Base-by-base conservation (phyloP, 345 rosid species). In the Eucalyptus cladocalyx region DNA sequence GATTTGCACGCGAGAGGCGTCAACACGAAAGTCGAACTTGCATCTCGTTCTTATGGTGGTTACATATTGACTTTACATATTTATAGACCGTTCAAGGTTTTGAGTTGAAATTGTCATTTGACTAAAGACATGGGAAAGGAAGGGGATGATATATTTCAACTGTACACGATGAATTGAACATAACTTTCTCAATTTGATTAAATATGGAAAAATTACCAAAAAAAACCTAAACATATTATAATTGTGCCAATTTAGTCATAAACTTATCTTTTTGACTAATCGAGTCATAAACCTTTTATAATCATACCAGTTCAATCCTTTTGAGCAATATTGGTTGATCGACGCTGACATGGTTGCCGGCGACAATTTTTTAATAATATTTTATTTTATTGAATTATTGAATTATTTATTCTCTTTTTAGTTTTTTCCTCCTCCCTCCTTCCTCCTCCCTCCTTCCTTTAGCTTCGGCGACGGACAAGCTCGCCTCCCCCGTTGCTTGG, bases 321-420 rank as follows among this genome's bases (percentile, higher is more conserved):
- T 3, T 1, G 2, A 0, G 11, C 11, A 21, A 53, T 53, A 53
- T 53, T 19, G 58, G 23, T 0, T 0, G 1, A 4, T 4, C 56
- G 1, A 8, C 5, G 0, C 2, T 19, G 1, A 19, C 2, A 1
- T 7, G 24, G 58, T 4, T 0, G 0, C 5, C 0, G 10, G 10
- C 2, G 26, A 53, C 0, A 53, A 53, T 4, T 53, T 53, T 53
- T 3, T 53, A 53, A 21, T 53, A 21, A 53, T 21, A 53, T 53
- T 53, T 53, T 53, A 8, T 53, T 19, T 53, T 53, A 53, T 19
- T 53, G 24, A 53, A 1, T 51, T 45, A 15, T 48, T 17, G 7
- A 51, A 6, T 53, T 53, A 19, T 53, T 53, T 53, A 18, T 51
- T 51, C 2, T 7, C 2, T 53, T 7, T 53, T 7, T 51, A 3